Percentiles rank a stretch among this genome's conserved stretches.
Conservation (phyloP, 371 early-diverging fungal species). For the Mucor velutinosus region DNA sequence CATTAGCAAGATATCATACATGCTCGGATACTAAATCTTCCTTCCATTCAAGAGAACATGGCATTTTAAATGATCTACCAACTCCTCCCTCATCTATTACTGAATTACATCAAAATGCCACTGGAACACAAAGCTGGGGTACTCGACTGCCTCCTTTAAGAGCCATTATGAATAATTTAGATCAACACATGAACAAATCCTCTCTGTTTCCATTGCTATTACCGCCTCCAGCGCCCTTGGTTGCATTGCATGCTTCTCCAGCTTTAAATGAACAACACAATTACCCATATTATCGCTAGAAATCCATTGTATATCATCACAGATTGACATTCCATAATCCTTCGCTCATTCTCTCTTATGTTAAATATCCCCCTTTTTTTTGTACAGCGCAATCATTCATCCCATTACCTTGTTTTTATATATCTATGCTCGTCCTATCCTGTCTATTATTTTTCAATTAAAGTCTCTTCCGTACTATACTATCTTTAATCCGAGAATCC, state of each 20-base stretch:
- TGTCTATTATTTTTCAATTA: not conserved
- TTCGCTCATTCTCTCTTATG: not conserved
- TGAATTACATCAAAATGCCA: conserved; percentile 14
- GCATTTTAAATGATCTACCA: conserved; percentile 1
- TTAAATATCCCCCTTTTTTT: not conserved
- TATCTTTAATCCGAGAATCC: not conserved
- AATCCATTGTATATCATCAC: not conserved
- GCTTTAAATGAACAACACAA: not conserved
- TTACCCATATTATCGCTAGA: not conserved
- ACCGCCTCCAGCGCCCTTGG: conserved; percentile 5
- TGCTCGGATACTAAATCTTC: not conserved
- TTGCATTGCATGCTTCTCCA: not conserved
- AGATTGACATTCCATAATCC: not conserved
- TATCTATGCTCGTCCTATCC: not conserved
- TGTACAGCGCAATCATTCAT: not conserved
- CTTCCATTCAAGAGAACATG: not conserved
- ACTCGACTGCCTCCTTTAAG: conserved; percentile 24
- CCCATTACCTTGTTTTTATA: not conserved
- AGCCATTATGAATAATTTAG: conserved; percentile 23
- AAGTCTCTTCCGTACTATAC: not conserved
- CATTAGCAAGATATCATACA: conserved; percentile 17
- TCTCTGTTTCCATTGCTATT: conserved; percentile 9
- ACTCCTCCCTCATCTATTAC: conserved; percentile 8
- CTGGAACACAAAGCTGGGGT: conserved; percentile 9
- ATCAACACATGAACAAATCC: not conserved